Conservation (phyloP, 345 rosid species). For the Linum lewisii region DNA sequence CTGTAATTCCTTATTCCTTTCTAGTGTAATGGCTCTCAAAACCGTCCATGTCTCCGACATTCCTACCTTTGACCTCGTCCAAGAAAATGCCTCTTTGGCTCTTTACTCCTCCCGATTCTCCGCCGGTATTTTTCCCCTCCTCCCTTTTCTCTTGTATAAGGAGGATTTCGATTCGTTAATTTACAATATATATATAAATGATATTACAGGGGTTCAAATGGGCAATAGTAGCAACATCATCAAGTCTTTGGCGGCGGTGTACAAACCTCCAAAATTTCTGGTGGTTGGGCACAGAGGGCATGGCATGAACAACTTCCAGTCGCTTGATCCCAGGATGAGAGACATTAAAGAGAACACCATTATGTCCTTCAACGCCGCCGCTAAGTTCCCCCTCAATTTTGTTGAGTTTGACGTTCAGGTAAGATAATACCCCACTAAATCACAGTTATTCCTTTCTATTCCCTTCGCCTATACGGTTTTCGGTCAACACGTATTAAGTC, state of each 20-base stretch:
- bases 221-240: not conserved
- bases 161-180: no score
- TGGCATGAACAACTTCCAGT: slow-evolving; percentile 68
- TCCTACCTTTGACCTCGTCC: slow-evolving; percentile 58
- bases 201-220: slow-evolving; percentile 28
- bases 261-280: slow-evolving; percentile 48
- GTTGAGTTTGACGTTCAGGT: slow-evolving; percentile 99
- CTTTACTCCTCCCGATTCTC: slow-evolving; percentile 31
- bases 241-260: slow-evolving; percentile 21
- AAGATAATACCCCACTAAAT: not conserved
- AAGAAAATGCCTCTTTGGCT: slow-evolving; percentile 39
- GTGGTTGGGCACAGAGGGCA: slow-evolving; percentile 84
- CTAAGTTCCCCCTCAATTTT: slow-evolving; percentile 61
- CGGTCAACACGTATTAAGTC: not conserved
- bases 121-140: slow-evolving; percentile 15
- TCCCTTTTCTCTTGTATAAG: not conserved
- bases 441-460: no score
- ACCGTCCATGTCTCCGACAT: slow-evolving; percentile 82
- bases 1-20: not conserved
- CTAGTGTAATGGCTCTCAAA: slow-evolving; percentile 53
- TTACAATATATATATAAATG: not conserved
- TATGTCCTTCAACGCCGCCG: slow-evolving; percentile 67
- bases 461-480: not conserved
- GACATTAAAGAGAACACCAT: slow-evolving; percentile 74
- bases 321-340: slow-evolving; percentile 53